Conservation (phyloP, 2,329 filamentous ascomycete genomes). For the Magnaporthiopsis incrustans region DNA sequence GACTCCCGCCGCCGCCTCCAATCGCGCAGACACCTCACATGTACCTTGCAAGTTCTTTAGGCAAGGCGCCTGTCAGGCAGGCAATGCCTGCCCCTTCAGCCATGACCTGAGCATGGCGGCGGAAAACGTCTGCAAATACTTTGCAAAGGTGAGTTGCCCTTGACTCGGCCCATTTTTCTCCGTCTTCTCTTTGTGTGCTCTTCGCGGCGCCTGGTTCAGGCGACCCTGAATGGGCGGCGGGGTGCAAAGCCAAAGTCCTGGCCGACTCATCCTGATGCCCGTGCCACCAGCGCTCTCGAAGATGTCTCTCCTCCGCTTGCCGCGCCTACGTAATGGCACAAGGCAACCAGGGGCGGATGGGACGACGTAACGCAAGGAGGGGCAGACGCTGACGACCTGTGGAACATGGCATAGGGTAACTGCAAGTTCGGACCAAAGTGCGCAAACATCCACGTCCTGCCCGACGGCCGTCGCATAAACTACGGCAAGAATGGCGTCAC, state of each 20-base stretch:
- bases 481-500: slow-evolving; percentile 62
- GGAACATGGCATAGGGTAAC: slow-evolving; percentile 60
- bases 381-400: slow-evolving; percentile 15
- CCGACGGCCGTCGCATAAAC: slow-evolving; percentile 88
- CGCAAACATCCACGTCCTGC: slow-evolving; percentile 90
- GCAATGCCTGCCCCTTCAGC: slow-evolving; percentile 90
- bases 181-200: background rate
- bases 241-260: background rate
- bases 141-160: slow-evolving; percentile 69
- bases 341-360: background rate
- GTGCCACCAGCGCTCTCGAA: background rate
- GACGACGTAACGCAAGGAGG: slow-evolving; percentile 1
- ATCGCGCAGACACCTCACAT: slow-evolving; percentile 81
- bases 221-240: background rate
- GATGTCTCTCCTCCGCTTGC: background rate
- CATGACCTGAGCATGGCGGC: slow-evolving; percentile 81
- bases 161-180: background rate
- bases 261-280: background rate
- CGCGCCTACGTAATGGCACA: background rate
- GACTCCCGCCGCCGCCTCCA: background rate
- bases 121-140: slow-evolving; percentile 96
- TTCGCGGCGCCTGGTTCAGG: background rate
- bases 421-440: slow-evolving; percentile 99
- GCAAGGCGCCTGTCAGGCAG: slow-evolving; percentile 91
- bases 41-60: slow-evolving; percentile 99